Evolutionary conservation across 2,329 filamentous ascomycete species (phyloP).

Genomic region (Fusarium sp.): DNA sequence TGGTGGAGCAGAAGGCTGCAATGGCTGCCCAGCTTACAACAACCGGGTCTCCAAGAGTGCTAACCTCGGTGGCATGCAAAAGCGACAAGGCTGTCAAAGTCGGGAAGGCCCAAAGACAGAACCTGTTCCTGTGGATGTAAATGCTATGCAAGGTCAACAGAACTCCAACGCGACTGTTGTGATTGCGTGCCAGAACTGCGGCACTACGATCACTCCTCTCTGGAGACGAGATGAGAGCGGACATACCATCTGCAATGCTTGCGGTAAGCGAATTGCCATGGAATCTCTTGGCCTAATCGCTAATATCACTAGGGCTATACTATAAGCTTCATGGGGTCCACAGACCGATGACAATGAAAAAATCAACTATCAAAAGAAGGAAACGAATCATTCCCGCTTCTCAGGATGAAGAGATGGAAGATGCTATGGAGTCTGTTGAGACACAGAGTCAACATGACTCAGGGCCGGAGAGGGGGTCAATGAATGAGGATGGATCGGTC

Average conservation of each 20-base stretch:
- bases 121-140: constrained; percentile 53
- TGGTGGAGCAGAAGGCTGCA: constrained; percentile 93
- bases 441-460: constrained; percentile 56
- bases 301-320: constrained; percentile 79
- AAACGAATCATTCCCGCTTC: constrained; percentile 93
- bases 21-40: constrained; percentile 97
- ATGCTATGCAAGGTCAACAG: constrained; percentile 52
- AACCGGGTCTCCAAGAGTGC: constrained; percentile 93
- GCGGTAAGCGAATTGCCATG: constrained; percentile 75
- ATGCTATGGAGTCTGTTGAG: constrained; percentile 63
- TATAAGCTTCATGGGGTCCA: constrained; percentile 96
- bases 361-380: constrained; percentile 94
- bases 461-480: constrained; percentile 67
- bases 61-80: constrained; percentile 74
- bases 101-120: constrained; percentile 47
- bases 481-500: constrained; percentile 76
- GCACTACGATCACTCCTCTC: constrained; percentile 94
- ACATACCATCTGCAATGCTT: constrained; percentile 98
- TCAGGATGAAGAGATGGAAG: constrained; percentile 66
- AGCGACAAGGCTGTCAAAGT: constrained; percentile 56
- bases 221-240: constrained; percentile 96
- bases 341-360: constrained; percentile 98
- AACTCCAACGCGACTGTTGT: constrained; percentile 63
- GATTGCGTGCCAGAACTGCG: constrained; percentile 96
- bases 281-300: constrained; percentile 12